phyloP scores from a whole-genome alignment of 495 filamentous ascomycete genomes.

The Penicillium lividum region DNA sequence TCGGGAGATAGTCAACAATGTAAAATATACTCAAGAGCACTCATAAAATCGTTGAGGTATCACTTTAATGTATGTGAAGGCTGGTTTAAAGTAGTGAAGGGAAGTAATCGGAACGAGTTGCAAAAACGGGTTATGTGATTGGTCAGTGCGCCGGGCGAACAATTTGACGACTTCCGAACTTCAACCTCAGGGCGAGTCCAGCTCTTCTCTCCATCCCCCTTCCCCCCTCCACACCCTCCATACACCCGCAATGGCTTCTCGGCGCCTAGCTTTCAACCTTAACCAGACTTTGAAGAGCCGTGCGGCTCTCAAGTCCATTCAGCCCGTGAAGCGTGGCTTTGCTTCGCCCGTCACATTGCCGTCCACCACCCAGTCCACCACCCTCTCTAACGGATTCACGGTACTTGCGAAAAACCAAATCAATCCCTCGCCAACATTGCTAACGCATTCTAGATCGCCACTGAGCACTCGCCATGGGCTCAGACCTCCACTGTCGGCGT shows the following conservation, averaged over 20 bases:
- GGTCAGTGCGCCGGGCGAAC: conserved; percentile 47
- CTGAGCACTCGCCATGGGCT: conserved; percentile 96
- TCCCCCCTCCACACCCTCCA: conserved; percentile 30
- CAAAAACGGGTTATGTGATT: conserved; percentile 55
- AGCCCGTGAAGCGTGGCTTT: conserved; percentile 76
- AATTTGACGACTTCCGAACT: conserved; percentile 56
- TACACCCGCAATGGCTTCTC: conserved; percentile 77
- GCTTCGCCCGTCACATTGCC: conserved; percentile 76
- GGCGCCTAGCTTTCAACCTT: conserved; percentile 87
- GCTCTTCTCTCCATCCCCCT: conserved; percentile 39
- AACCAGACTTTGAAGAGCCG: conserved; percentile 82
- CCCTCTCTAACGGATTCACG: conserved; percentile 94
- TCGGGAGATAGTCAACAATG: neutral
- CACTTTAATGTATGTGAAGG: neutral
- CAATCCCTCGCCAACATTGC: conserved; percentile 39
- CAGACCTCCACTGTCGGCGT: conserved; percentile 98
- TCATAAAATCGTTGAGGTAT: neutral
- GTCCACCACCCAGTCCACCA: conserved; percentile 88
- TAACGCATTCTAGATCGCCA: conserved; percentile 73
- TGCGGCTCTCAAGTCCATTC: conserved; percentile 69
- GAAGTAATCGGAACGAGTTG: conserved; percentile 46
- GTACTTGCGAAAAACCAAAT: conserved; percentile 54
- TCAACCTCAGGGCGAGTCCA: conserved; percentile 51
- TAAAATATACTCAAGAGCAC: neutral
- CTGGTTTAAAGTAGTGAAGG: conserved; percentile 14